Percentiles rank a stretch among this genome's conserved stretches.
phyloP scores from a whole-genome alignment of 2,329 filamentous ascomycete genomes.

The Myriosclerotinia scirpicola region DNA sequence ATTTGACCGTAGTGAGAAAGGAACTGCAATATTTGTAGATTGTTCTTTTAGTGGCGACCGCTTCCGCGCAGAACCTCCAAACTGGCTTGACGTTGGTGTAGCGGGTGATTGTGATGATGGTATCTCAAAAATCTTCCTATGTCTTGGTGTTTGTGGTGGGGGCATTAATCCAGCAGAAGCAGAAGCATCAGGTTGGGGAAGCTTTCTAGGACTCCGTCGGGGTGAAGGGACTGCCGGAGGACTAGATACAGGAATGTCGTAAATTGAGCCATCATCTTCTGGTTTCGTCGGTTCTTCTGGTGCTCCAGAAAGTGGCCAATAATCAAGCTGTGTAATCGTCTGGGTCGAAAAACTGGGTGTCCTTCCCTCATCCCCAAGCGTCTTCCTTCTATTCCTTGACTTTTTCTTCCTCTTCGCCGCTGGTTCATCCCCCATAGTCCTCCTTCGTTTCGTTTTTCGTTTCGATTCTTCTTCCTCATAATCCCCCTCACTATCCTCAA shows the following conservation, averaged over 20 bases:
- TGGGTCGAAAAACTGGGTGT: constrained; percentile 35
- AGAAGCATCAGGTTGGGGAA: constrained; percentile 1
- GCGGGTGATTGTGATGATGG: constrained; percentile 41
- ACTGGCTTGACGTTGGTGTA: constrained; percentile 36
- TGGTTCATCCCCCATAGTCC: constrained; percentile 25
- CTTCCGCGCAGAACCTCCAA: constrained; percentile 26
- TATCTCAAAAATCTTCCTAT: constrained; percentile 33
- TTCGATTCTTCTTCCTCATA: constrained; percentile 30
- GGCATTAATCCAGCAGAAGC: constrained; percentile 27
- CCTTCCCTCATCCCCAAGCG: constrained; percentile 28
- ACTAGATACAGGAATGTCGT: constrained; percentile 31
- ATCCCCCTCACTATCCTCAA: constrained; percentile 25
- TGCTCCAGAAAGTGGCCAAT: constrained; percentile 27
- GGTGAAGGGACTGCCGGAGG: constrained; percentile 12
- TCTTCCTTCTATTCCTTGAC: constrained; percentile 33
- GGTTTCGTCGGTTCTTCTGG: constrained; percentile 2
- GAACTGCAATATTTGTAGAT: constrained; percentile 34
- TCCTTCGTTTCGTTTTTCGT: constrained; percentile 32
- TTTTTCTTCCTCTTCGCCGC: neutral
- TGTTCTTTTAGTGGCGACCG: constrained; percentile 32
- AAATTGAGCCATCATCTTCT: constrained; percentile 27
- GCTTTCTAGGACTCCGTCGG: constrained; percentile 15
- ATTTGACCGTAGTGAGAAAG: constrained; percentile 29
- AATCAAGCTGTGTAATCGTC: constrained; percentile 38
- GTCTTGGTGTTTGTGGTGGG: constrained; percentile 36